phyloP scores from a whole-genome alignment of 2,329 filamentous ascomycete genomes.

The Sarocladium oryzae region DNA sequence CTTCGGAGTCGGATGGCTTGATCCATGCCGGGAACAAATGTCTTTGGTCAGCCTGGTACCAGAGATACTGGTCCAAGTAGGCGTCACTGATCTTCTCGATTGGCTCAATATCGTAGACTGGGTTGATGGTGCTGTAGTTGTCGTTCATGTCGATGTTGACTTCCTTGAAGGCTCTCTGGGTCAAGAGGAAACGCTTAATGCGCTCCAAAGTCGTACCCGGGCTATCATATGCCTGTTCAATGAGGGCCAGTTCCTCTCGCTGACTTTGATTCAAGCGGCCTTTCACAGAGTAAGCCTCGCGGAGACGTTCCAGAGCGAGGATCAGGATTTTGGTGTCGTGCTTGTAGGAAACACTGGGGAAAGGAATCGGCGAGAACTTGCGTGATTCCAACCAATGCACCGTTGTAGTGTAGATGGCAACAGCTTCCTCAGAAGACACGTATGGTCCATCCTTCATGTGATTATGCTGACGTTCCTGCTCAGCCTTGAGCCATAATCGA shows the following conservation, averaged over 20 bases:
- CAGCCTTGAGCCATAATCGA: slow-evolving; percentile 92
- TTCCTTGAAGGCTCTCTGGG: slow-evolving; percentile 97
- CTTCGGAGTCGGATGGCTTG: slow-evolving; percentile 96
- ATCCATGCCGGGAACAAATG: slow-evolving; percentile 98
- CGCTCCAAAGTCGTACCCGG: slow-evolving; percentile 91
- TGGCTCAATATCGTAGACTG: slow-evolving; percentile 96
- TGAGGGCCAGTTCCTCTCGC: slow-evolving; percentile 90
- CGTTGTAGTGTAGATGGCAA: slow-evolving; percentile 97
- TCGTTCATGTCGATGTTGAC: slow-evolving; percentile 99
- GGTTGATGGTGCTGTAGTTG: slow-evolving; percentile 98
- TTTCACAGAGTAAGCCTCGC: slow-evolving; percentile 97
- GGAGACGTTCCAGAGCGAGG: slow-evolving; percentile 81
- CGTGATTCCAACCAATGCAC: slow-evolving; percentile 98
- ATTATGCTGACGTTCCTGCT: slow-evolving; percentile 97
- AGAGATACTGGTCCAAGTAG: slow-evolving; percentile 95
- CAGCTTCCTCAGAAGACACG: slow-evolving; percentile 95
- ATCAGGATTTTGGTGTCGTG: slow-evolving; percentile 99
- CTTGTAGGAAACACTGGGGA: slow-evolving; percentile 98
- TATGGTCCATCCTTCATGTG: slow-evolving; percentile 99
- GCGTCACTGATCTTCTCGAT: slow-evolving; percentile 99
- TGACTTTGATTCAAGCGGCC: slow-evolving; percentile 95
- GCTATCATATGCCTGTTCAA: slow-evolving; percentile 97
- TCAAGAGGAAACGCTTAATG: slow-evolving; percentile 96
- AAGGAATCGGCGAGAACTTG: slow-evolving; percentile 97
- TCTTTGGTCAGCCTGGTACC: slow-evolving; percentile 97